Conservation (phyloP, 306 rosid genomes). For the Crataegus laevigata region DNA sequence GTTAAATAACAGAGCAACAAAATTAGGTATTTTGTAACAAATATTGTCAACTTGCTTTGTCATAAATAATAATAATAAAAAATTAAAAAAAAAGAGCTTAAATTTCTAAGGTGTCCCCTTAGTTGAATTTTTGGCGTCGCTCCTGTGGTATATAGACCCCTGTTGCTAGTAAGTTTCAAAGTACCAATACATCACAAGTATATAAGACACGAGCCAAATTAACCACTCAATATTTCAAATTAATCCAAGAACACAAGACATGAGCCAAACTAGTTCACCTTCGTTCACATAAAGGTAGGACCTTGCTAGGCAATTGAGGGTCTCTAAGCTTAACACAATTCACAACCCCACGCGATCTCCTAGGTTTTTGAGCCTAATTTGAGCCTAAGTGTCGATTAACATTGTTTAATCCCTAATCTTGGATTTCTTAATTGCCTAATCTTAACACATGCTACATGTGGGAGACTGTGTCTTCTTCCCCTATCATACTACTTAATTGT, state of each 20-base stretch:
- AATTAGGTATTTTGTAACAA: too few species aligned
- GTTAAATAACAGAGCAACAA: too few species aligned
- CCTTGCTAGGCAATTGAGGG: conserved; percentile 42
- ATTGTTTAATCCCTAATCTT: conserved; percentile 8
- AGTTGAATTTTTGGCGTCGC: too few species aligned
- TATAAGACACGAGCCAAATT: background rate
- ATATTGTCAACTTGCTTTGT: too few species aligned
- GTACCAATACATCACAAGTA: background rate
- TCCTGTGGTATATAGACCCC: too few species aligned
- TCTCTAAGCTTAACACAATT: conserved; percentile 17
- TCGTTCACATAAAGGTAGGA: conserved; percentile 29
- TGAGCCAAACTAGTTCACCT: background rate
- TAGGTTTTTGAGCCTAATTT: conserved; percentile 7
- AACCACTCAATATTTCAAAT: background rate
- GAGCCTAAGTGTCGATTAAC: background rate
- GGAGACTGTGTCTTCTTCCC: conserved; percentile 46
- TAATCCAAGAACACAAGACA: background rate
- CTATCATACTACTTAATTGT: conserved; percentile 21
- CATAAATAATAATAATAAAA: too few species aligned
- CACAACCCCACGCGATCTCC: conserved; percentile 23
- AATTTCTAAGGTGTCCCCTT: too few species aligned
- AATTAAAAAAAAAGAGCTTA: too few species aligned
- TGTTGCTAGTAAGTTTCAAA: too few species aligned
- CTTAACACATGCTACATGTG: conserved; percentile 50
- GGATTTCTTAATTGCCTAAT: conserved; percentile 33